These are phyloP conservation scores for Pisolithus marmoratus DNA, from an alignment of 768 basidiomycete species.

Conservation along the genomic window DNA sequence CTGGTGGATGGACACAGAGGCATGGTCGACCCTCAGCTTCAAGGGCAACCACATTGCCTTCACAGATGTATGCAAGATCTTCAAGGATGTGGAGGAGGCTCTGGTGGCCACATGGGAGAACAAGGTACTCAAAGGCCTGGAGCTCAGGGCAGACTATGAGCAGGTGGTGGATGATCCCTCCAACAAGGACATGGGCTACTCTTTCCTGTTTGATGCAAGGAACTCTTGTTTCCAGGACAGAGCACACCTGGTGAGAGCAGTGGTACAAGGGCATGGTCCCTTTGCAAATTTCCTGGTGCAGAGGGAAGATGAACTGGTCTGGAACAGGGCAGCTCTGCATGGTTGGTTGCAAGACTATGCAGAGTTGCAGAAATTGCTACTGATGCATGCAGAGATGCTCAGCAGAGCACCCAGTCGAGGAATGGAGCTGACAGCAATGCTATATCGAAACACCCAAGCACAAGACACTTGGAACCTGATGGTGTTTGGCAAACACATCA, in stretches of 20 bases:
- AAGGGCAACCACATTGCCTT: neutral
- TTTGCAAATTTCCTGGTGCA: neutral
- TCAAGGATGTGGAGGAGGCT: neutral
- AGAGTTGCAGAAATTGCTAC: neutral
- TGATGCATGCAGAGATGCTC: neutral
- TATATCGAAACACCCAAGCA: neutral
- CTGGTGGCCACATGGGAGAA: neutral
- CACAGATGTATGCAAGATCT: neutral
- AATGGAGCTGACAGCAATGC: neutral
- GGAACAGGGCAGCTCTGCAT: neutral
- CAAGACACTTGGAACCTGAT: neutral
- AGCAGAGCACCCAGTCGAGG: neutral
- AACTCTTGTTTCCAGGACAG: constrained; percentile 1
- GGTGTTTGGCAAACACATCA: neutral
- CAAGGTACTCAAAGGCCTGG: neutral
- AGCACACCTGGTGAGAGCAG: neutral
- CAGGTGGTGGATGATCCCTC: neutral
- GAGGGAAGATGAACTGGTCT: neutral
- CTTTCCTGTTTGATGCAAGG: neutral
- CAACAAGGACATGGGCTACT: constrained; percentile 1
- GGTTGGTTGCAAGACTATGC: neutral
- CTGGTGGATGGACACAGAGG: constrained; percentile 2
- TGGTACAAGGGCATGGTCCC: neutral
- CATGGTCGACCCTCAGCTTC: neutral
- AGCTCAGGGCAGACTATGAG: neutral